Percentiles rank a stretch among this genome's conserved stretches.
Evolutionary conservation across 1,139 yeast species (phyloP).

Genomic region (Pichia sp.): DNA sequence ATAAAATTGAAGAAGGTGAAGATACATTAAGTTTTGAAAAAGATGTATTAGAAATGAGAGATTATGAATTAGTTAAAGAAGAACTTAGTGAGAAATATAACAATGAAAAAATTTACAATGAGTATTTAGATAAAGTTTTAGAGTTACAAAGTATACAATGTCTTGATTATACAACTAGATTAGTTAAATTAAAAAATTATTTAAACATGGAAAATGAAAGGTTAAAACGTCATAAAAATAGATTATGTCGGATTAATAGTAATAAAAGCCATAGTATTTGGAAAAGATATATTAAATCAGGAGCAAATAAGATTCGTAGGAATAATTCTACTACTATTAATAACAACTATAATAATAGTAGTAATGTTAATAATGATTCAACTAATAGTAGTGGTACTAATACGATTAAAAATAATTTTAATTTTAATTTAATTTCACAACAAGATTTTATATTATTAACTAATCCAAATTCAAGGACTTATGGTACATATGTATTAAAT

Average conservation of each 20-base stretch:
- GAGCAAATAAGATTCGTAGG: neutral
- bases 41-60: conserved; percentile 30
- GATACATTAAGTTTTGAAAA: conserved; percentile 17
- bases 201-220: conserved; percentile 17
- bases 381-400: neutral
- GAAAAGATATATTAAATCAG: conserved; percentile 11
- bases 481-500: conserved; percentile 22
- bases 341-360: neutral
- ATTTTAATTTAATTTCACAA: conserved; percentile 4
- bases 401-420: neutral
- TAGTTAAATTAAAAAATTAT: conserved; percentile 30
- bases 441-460: conserved; percentile 19
- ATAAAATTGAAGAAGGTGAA: conserved; percentile 7
- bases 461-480: conserved; percentile 23
- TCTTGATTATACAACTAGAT: conserved; percentile 25
- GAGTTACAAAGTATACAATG: conserved; percentile 27
- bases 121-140: conserved; percentile 23
- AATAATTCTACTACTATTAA: neutral
- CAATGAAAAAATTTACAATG: conserved; percentile 23
- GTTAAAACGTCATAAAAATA: conserved; percentile 6
- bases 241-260: conserved; percentile 9
- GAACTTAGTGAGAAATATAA: conserved; percentile 23
- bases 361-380: neutral
- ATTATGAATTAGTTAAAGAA: conserved; percentile 28
- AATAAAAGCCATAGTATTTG: conserved; percentile 12